Base-by-base conservation (phyloP, 2,329 filamentous ascomycete species). In the Cadophora sp. region DNA sequence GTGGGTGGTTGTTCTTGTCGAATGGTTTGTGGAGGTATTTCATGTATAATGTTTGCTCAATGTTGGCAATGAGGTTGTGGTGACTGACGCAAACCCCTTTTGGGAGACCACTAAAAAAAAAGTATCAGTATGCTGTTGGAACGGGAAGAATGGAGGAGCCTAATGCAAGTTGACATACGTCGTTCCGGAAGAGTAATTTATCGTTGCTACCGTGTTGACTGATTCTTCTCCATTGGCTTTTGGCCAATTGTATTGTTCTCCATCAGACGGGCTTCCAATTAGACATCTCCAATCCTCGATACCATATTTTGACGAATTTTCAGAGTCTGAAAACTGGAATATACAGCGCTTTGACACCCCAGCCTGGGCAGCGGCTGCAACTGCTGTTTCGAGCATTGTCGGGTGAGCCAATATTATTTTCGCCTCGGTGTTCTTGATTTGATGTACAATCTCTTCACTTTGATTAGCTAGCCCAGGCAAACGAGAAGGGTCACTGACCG, bases 21-120 rank as follows among this genome's bases (percentile, higher is more conserved):
- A 79, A 76, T 9, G 79, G 79, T 29, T 78, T 79, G 69, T 79
- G 73, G 9, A 79, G 75, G 68, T 82, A 82, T 24, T 79, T 78
- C 74, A 83, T 81, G 75, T 80, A 81, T 51, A 83, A 82, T 6
- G 80, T 82, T 74, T 87, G 85, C 64, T 82, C 81, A 3, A 83
- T 79, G 55, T 61, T 67, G 43, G 69, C 69, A 34, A 76, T 70
- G 14, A 74, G 55, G 61, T 76, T 76, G n/a, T 63, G 14, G 51
- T 76, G 73, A 22, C 64, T 72, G 29, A 73, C 84, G 85, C 92
- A 91, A 24, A 96, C 93, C 12, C 93, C 93, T 78, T 97, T 97
- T 6, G 93, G 92, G 3, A 93, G 83, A 22, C 43, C 40, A 43
- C 40, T 43, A n/a, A n/a, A 43, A 43, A 43, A 43, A 14, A 43